These are phyloP conservation scores for Colletotrichum theobromicola DNA, from an alignment of 2,329 filamentous ascomycete species.

Conservation along the genomic window DNA sequence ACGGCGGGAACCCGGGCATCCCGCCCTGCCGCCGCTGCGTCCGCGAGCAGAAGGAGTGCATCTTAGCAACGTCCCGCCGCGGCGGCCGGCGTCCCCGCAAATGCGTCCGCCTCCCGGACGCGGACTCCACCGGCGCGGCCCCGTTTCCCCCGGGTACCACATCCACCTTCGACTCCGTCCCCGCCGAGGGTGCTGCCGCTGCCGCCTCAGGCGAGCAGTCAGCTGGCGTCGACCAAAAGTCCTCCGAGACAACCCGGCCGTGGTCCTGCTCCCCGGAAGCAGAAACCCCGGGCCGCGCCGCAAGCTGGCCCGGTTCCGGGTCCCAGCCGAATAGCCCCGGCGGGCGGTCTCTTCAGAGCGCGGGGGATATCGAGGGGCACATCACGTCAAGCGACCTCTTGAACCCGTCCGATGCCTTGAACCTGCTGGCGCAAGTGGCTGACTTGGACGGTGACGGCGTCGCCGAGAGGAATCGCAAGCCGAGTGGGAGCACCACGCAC, in stretches of 20 bases:
- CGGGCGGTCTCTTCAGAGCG: conserved; percentile 12
- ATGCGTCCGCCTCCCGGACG: background rate
- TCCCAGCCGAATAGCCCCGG: conserved; percentile 22
- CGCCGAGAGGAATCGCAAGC: background rate
- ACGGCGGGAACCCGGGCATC: conserved; percentile 36
- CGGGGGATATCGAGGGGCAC: conserved; percentile 38
- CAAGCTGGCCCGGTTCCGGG: conserved; percentile 11
- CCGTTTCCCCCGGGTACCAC: background rate
- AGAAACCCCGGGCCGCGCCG: background rate
- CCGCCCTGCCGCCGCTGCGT: conserved; percentile 43
- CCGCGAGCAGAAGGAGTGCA: conserved; percentile 41
- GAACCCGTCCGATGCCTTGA: conserved; percentile 46
- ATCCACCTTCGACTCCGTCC: background rate
- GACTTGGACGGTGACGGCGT: conserved; percentile 34
- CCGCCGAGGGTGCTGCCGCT: background rate
- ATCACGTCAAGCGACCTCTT: conserved; percentile 44
- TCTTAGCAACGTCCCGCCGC: conserved; percentile 43
- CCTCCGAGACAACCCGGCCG: background rate
- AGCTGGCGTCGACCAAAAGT: background rate
- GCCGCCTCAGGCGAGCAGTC: background rate
- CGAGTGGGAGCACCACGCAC: conserved; percentile 8
- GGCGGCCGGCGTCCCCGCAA: conserved; percentile 38
- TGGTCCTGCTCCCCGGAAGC: conserved; percentile 24
- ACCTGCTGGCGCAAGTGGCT: conserved; percentile 45
- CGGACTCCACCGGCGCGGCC: background rate